Evolutionary conservation across 441 rosid genomes (phyloP).

Genomic region (Dalechampia spathulata): DNA sequence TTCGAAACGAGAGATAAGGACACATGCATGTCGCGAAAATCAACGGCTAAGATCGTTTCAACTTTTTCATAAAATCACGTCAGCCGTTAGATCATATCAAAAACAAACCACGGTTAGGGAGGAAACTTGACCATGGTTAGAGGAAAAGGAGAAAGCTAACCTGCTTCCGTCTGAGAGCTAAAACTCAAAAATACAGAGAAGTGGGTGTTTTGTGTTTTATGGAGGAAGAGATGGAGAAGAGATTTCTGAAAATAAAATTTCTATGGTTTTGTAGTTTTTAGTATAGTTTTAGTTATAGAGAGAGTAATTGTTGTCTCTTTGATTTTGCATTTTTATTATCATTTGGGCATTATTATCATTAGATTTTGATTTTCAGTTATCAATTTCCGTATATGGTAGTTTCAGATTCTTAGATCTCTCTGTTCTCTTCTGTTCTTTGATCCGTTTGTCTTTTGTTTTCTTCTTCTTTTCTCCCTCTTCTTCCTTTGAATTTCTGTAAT

Average conservation of each 20-base stretch:
- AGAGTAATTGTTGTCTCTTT: background rate
- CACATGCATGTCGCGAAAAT: conserved; percentile 60
- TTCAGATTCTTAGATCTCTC: conserved; percentile 35
- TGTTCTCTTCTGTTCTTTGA: conserved; percentile 19
- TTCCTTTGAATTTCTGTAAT: conserved; percentile 23
- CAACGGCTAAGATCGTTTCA: conserved; percentile 43
- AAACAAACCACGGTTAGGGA: background rate
- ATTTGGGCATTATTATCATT: conserved; percentile 17
- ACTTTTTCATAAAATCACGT: conserved; percentile 10
- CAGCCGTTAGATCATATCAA: conserved; percentile 36
- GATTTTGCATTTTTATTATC: background rate
- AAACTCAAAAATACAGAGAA: too few species aligned
- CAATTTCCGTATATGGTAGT: conserved; percentile 28
- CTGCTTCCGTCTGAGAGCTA: too few species aligned
- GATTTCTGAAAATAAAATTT: conserved; percentile 1
- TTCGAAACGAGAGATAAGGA: conserved; percentile 58
- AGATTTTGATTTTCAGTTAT: conserved; percentile 23
- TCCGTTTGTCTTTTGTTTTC: conserved; percentile 4
- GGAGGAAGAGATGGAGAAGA: background rate
- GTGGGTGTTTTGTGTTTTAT: too few species aligned
- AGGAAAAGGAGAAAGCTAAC: background rate
- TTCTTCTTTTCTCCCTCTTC: conserved; percentile 1
- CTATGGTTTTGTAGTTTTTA: conserved; percentile 7
- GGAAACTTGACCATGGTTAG: conserved; percentile 23
- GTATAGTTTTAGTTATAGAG: background rate